phyloP scores from a whole-genome alignment of 1,284 basidiomycete species.

The Rhizoctonia solani region DNA sequence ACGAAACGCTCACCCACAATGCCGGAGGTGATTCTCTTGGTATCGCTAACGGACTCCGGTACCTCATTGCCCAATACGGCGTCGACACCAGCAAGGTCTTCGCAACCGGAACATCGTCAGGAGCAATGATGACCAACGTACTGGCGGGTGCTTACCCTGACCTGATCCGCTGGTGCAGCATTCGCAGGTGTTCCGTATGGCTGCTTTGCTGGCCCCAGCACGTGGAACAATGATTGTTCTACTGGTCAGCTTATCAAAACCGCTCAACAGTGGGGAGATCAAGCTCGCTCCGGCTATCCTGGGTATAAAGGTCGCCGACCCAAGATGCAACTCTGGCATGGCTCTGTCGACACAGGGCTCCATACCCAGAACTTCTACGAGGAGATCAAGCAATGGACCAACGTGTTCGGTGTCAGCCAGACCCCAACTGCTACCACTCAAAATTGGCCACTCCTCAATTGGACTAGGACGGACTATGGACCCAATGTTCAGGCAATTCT shows the following conservation, averaged over 20 bases:
- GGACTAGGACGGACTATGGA: constrained; percentile 53
- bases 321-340: constrained; percentile 61
- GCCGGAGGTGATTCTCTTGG: constrained; percentile 58
- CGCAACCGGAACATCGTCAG: constrained; percentile 57
- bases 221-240: constrained; percentile 58
- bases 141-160: constrained; percentile 60
- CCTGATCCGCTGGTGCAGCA: constrained; percentile 55
- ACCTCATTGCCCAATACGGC: constrained; percentile 55
- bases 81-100: constrained; percentile 55
- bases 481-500: constrained; percentile 53
- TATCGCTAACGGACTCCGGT: constrained; percentile 55
- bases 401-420: constrained; percentile 51
- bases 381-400: constrained; percentile 57
- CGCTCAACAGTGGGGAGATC: constrained; percentile 55
- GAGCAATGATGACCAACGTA: constrained; percentile 66
- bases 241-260: constrained; percentile 53
- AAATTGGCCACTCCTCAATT: constrained; percentile 50
- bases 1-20: constrained; percentile 58
- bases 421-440: constrained; percentile 50
- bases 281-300: constrained; percentile 53
- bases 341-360: constrained; percentile 57
- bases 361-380: constrained; percentile 57
- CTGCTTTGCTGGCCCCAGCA: constrained; percentile 55
- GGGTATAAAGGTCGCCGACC: constrained; percentile 58
- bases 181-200: constrained; percentile 60